Evolutionary conservation across 73 alveolate species (phyloP), one percentile per base, ranked within the genome.

Genomic region (Blepharisma stoltei): DNA sequence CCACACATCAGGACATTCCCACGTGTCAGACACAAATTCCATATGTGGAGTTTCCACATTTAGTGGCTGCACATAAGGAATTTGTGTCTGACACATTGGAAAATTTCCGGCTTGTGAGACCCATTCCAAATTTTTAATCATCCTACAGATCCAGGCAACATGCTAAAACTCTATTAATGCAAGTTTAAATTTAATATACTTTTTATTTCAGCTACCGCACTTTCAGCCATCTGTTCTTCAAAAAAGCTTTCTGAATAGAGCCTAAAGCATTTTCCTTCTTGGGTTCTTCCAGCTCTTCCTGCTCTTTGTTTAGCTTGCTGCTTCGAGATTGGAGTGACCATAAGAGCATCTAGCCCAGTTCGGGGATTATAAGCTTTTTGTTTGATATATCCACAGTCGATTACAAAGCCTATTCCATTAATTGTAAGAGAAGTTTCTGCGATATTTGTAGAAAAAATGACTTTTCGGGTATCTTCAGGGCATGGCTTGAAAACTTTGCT

Each of bases 221-320:
- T 94, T 47, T 97, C 94, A 69, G 93, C 98, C 78, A 86, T 90
- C 81, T 97, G 90, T 81, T 93, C 87, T 20, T 87, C 75, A 84
- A 71, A 96, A 83, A 89, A 90, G 54, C 87, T 80, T 66, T 96
- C 97, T 6, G 98, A 68, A 88, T 92, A 96, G 55, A 96, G 81
- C 65, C 99, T 71, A 73, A 91, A 89, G 65, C 98, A 96, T 77
- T 94, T 94, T 32, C 99, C 99, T 38, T 90, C 91, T 66, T 93
- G 76, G 5, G 99, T 96, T 52, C 99, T 89, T 1, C 99, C 99
- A 43, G 99, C 99, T 71, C 99, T 70, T 41, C 99, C 99, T 41
- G 98, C 88, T 78, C 99, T 71, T 71, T 96, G 91, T 18, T 83
- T 90, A 6, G 99, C 97, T 55, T 95, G 85, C 14, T 92, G 98